These are phyloP conservation scores for Cutaneotrichosporon mucoides DNA, from an alignment of 1,284 basidiomycete genomes.

Conservation along the genomic window DNA sequence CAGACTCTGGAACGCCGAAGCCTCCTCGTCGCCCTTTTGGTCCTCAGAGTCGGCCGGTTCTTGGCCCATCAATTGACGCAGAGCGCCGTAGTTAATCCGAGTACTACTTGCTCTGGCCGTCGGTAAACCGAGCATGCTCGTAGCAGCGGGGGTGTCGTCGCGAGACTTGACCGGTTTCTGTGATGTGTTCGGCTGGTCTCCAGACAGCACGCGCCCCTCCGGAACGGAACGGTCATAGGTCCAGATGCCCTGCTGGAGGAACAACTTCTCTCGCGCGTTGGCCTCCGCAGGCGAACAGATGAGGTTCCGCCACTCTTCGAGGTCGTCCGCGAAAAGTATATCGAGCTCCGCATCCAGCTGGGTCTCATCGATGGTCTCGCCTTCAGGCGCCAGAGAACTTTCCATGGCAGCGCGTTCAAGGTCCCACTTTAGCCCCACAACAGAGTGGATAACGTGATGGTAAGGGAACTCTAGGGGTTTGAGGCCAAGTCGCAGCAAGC, in stretches of 20 bases:
- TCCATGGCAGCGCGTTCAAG: conserved; percentile 6
- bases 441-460: conserved; percentile 29
- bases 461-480: conserved; percentile 28
- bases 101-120: neutral
- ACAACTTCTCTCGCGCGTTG: neutral
- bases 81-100: conserved; percentile 7
- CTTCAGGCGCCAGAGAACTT: conserved; percentile 1
- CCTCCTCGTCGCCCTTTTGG: too few species aligned
- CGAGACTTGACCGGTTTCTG: too few species aligned
- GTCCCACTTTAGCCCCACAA: conserved; percentile 11
- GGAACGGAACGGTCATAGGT: neutral
- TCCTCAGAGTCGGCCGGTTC: neutral
- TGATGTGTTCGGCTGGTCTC: too few species aligned
- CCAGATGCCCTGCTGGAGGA: conserved; percentile 5
- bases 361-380: neutral
- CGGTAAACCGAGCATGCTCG: too few species aligned
- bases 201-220: neutral
- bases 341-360: conserved; percentile 21
- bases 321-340: conserved; percentile 12
- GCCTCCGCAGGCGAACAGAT: conserved; percentile 6
- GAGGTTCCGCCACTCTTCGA: conserved; percentile 8
- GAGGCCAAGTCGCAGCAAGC: conserved; percentile 30
- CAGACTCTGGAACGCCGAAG: too few species aligned
- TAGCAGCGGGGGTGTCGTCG: too few species aligned
- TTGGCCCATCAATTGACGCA: neutral